phyloP scores from a whole-genome alignment of 208 protist genomes.

The Tritrichomonas musculus region DNA sequence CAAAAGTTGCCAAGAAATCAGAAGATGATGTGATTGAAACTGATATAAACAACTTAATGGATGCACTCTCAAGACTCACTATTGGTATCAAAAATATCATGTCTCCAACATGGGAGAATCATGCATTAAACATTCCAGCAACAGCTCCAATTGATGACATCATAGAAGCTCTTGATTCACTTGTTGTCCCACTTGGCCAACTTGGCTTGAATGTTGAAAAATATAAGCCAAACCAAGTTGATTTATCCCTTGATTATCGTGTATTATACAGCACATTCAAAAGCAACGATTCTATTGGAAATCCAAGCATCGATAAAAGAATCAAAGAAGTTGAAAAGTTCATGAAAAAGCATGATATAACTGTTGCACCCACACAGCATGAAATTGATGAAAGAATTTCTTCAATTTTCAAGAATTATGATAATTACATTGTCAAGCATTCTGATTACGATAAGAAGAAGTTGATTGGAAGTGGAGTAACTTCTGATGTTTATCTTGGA shows the following conservation, averaged over 20 bases:
- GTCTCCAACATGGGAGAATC: neutral
- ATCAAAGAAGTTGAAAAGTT: neutral
- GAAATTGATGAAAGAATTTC: neutral
- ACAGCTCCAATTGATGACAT: neutral
- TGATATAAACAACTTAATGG: neutral
- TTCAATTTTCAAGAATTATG: neutral
- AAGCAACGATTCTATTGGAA: neutral
- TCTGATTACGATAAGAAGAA: neutral
- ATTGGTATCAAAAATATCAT: neutral
- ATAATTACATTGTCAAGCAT: neutral
- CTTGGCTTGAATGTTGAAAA: neutral
- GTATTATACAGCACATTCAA: neutral
- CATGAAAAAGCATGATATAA: neutral
- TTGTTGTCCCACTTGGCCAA: neutral
- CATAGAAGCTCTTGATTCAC: no score
- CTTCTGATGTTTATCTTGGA: neutral
- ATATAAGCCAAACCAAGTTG: neutral
- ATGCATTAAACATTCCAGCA: neutral
- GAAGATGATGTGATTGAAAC: neutral
- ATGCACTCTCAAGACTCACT: neutral
- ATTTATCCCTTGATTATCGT: neutral
- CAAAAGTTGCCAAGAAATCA: neutral
- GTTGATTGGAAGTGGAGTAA: neutral
- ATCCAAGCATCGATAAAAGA: neutral
- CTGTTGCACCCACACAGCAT: neutral